These are phyloP conservation scores for Claviceps sp. DNA, from an alignment of 2,329 filamentous ascomycete species.

Conservation along the genomic window DNA sequence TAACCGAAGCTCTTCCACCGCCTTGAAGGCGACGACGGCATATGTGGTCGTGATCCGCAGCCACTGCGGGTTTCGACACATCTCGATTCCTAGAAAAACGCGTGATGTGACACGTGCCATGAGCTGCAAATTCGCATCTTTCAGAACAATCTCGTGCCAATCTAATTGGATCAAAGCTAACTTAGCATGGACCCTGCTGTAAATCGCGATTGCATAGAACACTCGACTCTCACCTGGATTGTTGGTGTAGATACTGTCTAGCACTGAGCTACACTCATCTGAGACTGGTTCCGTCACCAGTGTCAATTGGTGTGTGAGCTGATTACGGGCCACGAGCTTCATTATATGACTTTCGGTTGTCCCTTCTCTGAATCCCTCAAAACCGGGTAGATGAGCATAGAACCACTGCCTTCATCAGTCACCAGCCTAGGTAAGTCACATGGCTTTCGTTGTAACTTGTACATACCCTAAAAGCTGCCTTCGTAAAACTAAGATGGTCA, in stretches of 20 bases:
- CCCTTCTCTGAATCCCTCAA: background rate
- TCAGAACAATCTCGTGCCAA: background rate
- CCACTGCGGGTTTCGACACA: slow-evolving; percentile 34
- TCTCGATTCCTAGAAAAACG: slow-evolving; percentile 30
- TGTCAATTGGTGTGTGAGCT: slow-evolving; percentile 1
- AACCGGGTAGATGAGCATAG: slow-evolving; percentile 1
- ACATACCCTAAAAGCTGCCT: background rate
- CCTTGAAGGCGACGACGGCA: slow-evolving; percentile 24
- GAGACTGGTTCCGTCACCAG: slow-evolving; percentile 1
- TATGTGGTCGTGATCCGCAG: slow-evolving; percentile 29
- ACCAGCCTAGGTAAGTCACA: background rate
- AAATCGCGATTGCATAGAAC: background rate
- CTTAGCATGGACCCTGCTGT: background rate
- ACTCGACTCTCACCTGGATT: background rate
- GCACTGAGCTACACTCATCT: background rate
- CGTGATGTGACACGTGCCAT: slow-evolving; percentile 36
- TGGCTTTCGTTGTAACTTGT: background rate
- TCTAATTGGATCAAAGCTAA: background rate
- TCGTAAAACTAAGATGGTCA: slow-evolving; percentile 1
- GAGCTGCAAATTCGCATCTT: slow-evolving; percentile 10
- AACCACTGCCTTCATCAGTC: slow-evolving; percentile 1
- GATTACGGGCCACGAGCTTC: background rate
- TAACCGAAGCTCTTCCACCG: slow-evolving; percentile 5
- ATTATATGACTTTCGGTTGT: background rate
- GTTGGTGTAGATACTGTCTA: background rate